These are phyloP conservation scores for Strobilomyces echinocephalus DNA, from an alignment of 768 basidiomycete species.

Conservation along the genomic window DNA sequence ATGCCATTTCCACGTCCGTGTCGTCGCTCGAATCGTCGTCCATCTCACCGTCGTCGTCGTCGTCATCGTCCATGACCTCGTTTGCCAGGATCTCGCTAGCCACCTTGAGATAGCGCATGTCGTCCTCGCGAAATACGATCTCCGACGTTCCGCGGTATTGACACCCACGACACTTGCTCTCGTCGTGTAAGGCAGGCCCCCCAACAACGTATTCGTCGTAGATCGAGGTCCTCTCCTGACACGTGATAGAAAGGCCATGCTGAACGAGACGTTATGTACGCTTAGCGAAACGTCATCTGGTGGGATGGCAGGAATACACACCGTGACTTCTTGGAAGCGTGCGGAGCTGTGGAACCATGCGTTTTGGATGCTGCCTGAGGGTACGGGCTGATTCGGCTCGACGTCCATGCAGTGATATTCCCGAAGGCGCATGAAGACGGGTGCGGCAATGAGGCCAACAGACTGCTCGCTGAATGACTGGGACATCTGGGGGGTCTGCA, in stretches of 20 bases:
- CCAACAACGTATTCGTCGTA: constrained; percentile 43
- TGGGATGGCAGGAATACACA: constrained; percentile 16
- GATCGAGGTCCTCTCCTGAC: constrained; percentile 20
- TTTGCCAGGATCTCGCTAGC: constrained; percentile 8
- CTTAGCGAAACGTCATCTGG: constrained; percentile 2
- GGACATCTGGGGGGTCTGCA: constrained; percentile 23
- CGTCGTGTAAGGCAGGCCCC: constrained; percentile 39
- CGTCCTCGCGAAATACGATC: constrained; percentile 27
- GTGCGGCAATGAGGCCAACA: constrained; percentile 39
- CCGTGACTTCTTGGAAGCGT: constrained; percentile 16
- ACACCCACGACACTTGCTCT: constrained; percentile 34
- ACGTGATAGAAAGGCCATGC: constrained; percentile 22
- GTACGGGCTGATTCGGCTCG: constrained; percentile 30
- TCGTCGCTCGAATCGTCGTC: constrained; percentile 27
- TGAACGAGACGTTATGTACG: constrained; percentile 1
- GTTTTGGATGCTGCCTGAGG: constrained; percentile 35
- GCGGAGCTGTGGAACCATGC: constrained; percentile 36
- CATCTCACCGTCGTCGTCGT: constrained; percentile 27
- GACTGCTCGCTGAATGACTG: constrained; percentile 32
- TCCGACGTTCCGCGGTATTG: constrained; percentile 25
- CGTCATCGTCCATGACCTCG: constrained; percentile 18
- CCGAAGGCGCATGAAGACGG: constrained; percentile 53
- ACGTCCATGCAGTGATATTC: constrained; percentile 49
- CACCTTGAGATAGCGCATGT: constrained; percentile 19
- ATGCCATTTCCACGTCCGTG: constrained; percentile 25